These are phyloP conservation scores for Achlya hypogyna DNA, from an alignment of 352 stramenopile species.

Conservation along the genomic window DNA sequence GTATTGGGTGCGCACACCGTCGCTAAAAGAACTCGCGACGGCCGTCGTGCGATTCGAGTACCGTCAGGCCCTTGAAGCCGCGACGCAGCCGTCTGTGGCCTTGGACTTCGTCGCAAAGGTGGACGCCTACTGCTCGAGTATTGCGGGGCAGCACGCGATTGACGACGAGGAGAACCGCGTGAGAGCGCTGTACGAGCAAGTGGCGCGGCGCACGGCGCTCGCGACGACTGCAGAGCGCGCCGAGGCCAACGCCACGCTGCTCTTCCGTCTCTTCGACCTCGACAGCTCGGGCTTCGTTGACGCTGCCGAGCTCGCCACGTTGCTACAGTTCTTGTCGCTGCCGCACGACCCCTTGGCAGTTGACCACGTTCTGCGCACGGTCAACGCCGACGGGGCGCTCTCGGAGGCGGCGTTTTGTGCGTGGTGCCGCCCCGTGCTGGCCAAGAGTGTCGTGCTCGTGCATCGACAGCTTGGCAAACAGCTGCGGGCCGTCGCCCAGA, in stretches of 20 bases:
- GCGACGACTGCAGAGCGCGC: no score
- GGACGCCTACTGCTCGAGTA: neutral
- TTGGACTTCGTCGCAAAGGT: neutral
- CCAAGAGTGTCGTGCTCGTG: no score
- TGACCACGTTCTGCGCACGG: neutral
- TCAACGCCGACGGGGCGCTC: neutral
- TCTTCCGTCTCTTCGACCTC: neutral
- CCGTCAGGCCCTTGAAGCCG: neutral
- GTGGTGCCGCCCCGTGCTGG: no score
- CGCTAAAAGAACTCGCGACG: neutral
- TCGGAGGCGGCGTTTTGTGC: neutral
- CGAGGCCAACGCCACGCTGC: neutral
- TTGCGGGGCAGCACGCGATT: neutral
- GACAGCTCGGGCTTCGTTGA: neutral
- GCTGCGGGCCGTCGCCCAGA: no score
- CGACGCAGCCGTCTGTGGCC: neutral
- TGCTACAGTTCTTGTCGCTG: neutral
- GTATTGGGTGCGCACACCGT: neutral
- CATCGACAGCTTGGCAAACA: no score
- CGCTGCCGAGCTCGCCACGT: neutral
- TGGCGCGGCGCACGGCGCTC: no score
- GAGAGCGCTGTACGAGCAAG: neutral
- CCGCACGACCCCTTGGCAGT: neutral
- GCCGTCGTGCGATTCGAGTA: neutral
- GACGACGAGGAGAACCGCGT: neutral